Evolutionary conservation across 1,284 basidiomycete species (phyloP), one percentile per base, ranked within the genome.

Genomic region (Cutaneotrichosporon sp.): DNA sequence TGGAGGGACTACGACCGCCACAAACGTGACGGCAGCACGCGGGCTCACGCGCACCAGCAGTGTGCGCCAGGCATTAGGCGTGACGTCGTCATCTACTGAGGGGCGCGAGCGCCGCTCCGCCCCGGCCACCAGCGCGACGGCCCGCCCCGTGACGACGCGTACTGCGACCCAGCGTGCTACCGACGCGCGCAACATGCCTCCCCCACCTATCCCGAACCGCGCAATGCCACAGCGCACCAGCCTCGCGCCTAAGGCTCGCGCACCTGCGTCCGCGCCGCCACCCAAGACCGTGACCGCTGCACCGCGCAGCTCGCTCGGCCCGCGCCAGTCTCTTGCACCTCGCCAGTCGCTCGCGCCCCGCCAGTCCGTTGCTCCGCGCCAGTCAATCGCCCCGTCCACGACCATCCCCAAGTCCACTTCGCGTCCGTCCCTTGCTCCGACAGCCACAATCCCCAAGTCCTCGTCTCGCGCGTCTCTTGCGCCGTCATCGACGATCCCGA

Each of bases 51-150:
- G 38, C 13, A 26, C 34, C 11, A 56, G 55, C 55, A 36, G 55
- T 21, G 55, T 56, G n/a, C 34, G 55, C 11, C 55, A 56, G 34
- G 55, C 55, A 10, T 38, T 56, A 21, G 42, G 42, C 42, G 34
- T 36, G 10, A 31, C 53, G 5, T 18, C 18, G 22, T 18, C 31
- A 5, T 5, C 30, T 4, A 13, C 55, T 10, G 34, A 14, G 32
- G 55, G 34, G 22, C 55, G 55, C 36, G 55, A 53, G 31, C 49
- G 26, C 49, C 49, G 26, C 49, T 26, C 49, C 9, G 42, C 18
- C 2, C 13, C 51, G 51, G 6, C 32, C 53, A 38, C 26, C 34
- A 22, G 32, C 18, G 32, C 32, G 10, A 53, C 51, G 18, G 32
- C 52, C 32, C 32, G n/a, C 9, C 5, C 53, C 9, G n/a, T 2